Evolutionary conservation across 805 yeast genomes (phyloP), one percentile per base, ranked within the genome.

Genomic region (Nakazawaea wyomingensis): DNA sequence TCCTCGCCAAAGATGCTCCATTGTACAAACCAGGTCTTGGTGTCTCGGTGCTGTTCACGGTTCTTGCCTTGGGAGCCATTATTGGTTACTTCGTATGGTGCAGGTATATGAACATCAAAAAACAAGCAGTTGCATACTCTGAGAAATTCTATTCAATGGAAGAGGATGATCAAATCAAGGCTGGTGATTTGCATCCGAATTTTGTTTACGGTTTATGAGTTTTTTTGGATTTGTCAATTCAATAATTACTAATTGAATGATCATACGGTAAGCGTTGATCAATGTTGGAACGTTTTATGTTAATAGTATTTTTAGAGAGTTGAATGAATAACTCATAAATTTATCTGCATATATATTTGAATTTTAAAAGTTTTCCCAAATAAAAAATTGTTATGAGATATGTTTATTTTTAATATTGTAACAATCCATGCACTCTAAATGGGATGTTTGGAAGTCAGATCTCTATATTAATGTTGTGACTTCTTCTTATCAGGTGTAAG

Each of bases 1-100:
- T 71, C 57, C 56, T 69, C 31, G 46, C 69, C 29, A 56, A 61
- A 38, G 80, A 77, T 50, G 71, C 80, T 3, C 84, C 84, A 5
- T 60, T 54, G 34, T 78, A 72, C 51, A 62, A 52, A 32, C 72
- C 68, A 14, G 84, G 84, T 21, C 59, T 73, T 39, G 54, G 68
- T 33, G 61, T 71, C 18, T 59, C 69, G 33, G 51, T 78, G 27
- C 75, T 71, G 1, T 64, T 70, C 37, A 57, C 66, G 4, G 57
- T 58, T n/a, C 61, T 78, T 46, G 56, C 76, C 2, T 61, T 74
- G 48, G 44, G 65, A 4, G 50, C 57, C 38, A 54, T 63, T 13
- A 9, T 55, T 14, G 52, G 48, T 4, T 78, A 74, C 53, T 60
- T 62, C 49, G 48, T 58, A 36, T 20, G 56, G 16, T 62, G 63